Evolutionary conservation across 2,329 filamentous ascomycete genomes (phyloP), one percentile per base, ranked within the genome.

Genomic region (Aspergillus quadrilineatus): DNA sequence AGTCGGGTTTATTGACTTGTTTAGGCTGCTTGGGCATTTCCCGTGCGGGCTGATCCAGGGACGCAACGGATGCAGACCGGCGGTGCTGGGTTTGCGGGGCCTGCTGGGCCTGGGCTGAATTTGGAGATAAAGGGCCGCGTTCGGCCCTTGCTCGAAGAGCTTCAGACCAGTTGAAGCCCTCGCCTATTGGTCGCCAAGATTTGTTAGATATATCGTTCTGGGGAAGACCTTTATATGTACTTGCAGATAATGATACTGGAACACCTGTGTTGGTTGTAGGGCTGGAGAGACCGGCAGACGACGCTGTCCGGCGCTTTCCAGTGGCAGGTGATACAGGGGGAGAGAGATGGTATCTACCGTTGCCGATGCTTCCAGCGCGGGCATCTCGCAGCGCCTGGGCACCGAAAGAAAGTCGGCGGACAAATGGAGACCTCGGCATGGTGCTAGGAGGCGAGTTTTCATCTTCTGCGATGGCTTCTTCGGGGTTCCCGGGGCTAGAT

Each of bases 121-220:
- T 63, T 30, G 63, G 67, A 49, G 69, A 71, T 36, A 67, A 63
- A 22, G 77, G 77, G 50, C 85, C 88, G 76, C 91, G 92, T 79
- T 96, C 91, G 67, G 92, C 92, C 72, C 92, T 89, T 69, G 87
- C 89, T 75, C 92, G 90, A 81, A 97, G 86, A 80, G 96, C 92
- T 80, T 97, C 93, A 72, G 91, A 90, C 89, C 93, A 96, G 78
- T 96, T 96, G 83, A 95, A 96, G 75, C 90, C 90, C 82, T 94
- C 91, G 82, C 90, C 89, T 92, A 85, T 77, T 62, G 60, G 63
- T 67, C 69, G 72, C 65, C 72, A 71, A 70, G 77, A 78, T 60
- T 63, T 50, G 72, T 76, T 74, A 76, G 74, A 75, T 67, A 60
- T 73, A 64, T 72, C 69, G 64, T 72, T 72, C 65, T 69, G 63